These are phyloP conservation scores for Cystofilobasidium ferigula DNA, from an alignment of 768 basidiomycete species.

Conservation along the genomic window DNA sequence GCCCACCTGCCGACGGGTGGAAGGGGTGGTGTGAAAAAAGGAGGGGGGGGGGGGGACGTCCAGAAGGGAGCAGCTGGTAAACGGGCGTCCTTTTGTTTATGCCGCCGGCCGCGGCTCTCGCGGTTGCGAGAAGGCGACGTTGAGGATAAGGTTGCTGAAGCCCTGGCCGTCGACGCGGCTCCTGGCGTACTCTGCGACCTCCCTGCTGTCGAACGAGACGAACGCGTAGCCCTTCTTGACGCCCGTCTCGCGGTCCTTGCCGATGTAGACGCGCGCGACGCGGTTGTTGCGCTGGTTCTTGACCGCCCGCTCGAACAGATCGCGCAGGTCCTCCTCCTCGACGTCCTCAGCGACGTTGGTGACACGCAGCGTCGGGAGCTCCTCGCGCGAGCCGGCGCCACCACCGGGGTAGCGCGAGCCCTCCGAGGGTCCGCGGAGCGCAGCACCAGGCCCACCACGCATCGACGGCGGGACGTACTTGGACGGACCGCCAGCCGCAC, in stretches of 20 bases:
- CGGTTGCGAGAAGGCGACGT: constrained; percentile 49
- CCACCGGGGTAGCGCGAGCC: constrained; percentile 60
- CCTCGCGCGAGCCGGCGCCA: constrained; percentile 53
- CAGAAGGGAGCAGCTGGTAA: not conserved
- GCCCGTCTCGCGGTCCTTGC: constrained; percentile 85
- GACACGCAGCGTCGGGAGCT: constrained; percentile 89
- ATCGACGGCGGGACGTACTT: constrained; percentile 90
- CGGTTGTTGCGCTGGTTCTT: constrained; percentile 44
- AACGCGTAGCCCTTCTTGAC: constrained; percentile 95
- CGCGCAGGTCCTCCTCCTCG: constrained; percentile 83
- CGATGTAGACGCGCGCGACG: constrained; percentile 83
- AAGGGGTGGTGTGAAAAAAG: no score
- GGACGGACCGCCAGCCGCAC: constrained; percentile 37
- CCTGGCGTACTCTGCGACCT: constrained; percentile 73
- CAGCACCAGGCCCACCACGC: constrained; percentile 52
- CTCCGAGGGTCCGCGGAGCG: constrained; percentile 42
- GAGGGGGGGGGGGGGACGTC: no score
- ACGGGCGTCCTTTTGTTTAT: not conserved
- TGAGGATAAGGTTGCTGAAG: constrained; percentile 80
- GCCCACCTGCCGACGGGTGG: no score
- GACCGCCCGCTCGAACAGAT: constrained; percentile 62
- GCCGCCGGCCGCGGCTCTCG: constrained; percentile 22
- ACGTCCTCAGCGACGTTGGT: constrained; percentile 96
- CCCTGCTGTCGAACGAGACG: constrained; percentile 79
- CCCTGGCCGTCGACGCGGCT: constrained; percentile 79